These are phyloP conservation scores for Holtermannia corniformis DNA, from an alignment of 768 basidiomycete species.

Conservation along the genomic window DNA sequence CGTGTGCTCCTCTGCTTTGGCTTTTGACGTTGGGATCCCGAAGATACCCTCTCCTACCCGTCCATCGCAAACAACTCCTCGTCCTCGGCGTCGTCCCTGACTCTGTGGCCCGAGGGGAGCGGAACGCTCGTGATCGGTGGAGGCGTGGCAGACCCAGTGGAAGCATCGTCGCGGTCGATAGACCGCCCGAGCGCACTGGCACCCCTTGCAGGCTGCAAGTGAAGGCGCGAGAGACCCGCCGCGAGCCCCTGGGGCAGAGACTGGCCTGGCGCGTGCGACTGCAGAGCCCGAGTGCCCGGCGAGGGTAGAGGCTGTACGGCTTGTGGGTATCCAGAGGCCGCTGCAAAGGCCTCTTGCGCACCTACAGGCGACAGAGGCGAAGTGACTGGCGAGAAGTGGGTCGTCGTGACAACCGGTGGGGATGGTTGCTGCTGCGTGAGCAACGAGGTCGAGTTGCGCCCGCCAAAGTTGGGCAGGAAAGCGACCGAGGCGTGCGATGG, in stretches of 20 bases:
- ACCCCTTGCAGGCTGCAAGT: conserved; percentile 47
- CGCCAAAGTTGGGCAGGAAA: conserved; percentile 52
- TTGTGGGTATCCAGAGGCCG: not conserved
- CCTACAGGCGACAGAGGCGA: not conserved
- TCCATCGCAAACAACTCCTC: conserved; percentile 36
- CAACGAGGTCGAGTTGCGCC: conserved; percentile 1
- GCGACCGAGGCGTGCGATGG: conserved; percentile 75
- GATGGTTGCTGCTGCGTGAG: not conserved
- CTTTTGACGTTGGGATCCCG: not conserved
- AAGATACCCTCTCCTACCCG: conserved; percentile 5
- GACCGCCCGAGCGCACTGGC: conserved; percentile 3
- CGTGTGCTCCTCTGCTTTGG: not conserved
- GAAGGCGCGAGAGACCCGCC: conserved; percentile 80
- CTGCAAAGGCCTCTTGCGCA: conserved; percentile 1
- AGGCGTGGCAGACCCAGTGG: not conserved
- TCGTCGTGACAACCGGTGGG: not conserved
- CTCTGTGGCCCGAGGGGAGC: not conserved
- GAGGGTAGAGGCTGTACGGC: conserved; percentile 2
- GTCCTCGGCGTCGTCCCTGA: conserved; percentile 15
- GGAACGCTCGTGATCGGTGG: not conserved
- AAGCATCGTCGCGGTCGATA: too few species aligned
- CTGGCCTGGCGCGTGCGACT: conserved; percentile 81
- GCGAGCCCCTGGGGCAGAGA: conserved; percentile 85
- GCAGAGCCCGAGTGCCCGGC: conserved; percentile 67
- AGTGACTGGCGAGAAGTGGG: not conserved